Evolutionary conservation across 306 rosid species (phyloP).

Genomic region (Cicer yamashitae): DNA sequence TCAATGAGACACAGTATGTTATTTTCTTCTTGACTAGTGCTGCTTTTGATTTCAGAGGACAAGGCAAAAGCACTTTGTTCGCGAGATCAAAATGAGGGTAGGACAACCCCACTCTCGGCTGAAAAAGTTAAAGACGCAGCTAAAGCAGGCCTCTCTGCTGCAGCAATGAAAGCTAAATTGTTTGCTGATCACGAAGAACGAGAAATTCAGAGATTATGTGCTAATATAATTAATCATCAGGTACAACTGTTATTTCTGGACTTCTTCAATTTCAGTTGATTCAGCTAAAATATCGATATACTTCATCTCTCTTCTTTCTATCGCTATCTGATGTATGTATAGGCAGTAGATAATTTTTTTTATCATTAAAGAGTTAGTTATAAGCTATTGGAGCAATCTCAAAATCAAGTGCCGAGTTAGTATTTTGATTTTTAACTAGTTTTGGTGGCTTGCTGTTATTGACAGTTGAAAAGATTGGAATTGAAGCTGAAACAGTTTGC

Average conservation of each 20-base stretch:
- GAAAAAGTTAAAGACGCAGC: slow-evolving; percentile 92
- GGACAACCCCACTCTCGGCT: slow-evolving; percentile 61
- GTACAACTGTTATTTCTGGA: slow-evolving; percentile 52
- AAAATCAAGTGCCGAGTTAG: slow-evolving; percentile 37
- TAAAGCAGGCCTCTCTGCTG: slow-evolving; percentile 93
- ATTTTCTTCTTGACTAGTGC: slow-evolving; percentile 36
- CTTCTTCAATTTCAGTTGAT: slow-evolving; percentile 6
- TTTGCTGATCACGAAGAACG: slow-evolving; percentile 99
- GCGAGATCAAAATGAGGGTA: slow-evolving; percentile 66
- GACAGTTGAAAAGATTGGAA: slow-evolving; percentile 94
- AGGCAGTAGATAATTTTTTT: background rate
- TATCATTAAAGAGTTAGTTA: background rate
- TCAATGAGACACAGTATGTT: slow-evolving; percentile 30
- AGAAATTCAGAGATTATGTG: slow-evolving; percentile 98
- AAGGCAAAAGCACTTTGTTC: slow-evolving; percentile 62
- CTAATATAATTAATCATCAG: slow-evolving; percentile 93
- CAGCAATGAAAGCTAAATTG: slow-evolving; percentile 93
- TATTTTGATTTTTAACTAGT: slow-evolving; percentile 40
- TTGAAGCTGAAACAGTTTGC: slow-evolving; percentile 99
- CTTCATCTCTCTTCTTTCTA: slow-evolving; percentile 12
- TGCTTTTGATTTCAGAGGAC: slow-evolving; percentile 62
- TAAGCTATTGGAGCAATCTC: slow-evolving; percentile 36
- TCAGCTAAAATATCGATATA: slow-evolving; percentile 25
- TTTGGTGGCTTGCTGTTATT: slow-evolving; percentile 42
- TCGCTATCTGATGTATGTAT: slow-evolving; percentile 26